Evolutionary conservation across 2,329 filamentous ascomycete genomes (phyloP), one percentile per base, ranked within the genome.

Genomic region (Pseudocercospora pini-densiflorae): DNA sequence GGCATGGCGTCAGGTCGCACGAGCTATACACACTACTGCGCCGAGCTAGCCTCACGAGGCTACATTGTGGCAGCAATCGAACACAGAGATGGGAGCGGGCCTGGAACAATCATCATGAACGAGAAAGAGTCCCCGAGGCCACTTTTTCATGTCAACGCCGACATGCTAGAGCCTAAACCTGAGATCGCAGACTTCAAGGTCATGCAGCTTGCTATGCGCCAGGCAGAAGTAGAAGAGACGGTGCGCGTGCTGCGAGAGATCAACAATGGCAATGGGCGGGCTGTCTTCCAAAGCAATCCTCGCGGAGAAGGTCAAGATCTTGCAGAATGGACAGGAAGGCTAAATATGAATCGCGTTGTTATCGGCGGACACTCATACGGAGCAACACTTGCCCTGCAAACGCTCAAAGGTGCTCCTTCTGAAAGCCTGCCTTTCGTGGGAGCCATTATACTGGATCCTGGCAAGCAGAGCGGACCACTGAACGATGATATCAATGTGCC

Each of bases 291-390:
- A 69, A 76, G 27, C 74, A 89, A 85, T 78, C 77, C 81, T 9
- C 83, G 82, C 69, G 73, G 68, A 40, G 86, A 85, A 74, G 86
- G 82, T 53, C 72, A 71, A 23, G 77, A 78, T 68, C 81, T 89
- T 1, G 71, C 79, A 2, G 77, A 78, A 16, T 91, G 88, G 83
- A 75, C 80, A 40, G 77, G 79, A 63, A 82, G 87, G 9, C 81
- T 91, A 6, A 83, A 89, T 74, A 79, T 84, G 54, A 78, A 83
- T 31, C 81, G 84, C 40, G 82, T 89, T 70, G 82, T 87, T 54
- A 81, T 90, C 8, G 85, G 81, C 3, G 89, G 89, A 0, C 89
- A 91, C 74, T 89, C 87, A 0, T 90, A 88, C 77, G 89, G 89
- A 58, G 89, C 88, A 1, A 90, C 89, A 0, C 83, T 86, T 2